phyloP scores from a whole-genome alignment of 2,329 filamentous ascomycete species.

The Epichloe hybrida region DNA sequence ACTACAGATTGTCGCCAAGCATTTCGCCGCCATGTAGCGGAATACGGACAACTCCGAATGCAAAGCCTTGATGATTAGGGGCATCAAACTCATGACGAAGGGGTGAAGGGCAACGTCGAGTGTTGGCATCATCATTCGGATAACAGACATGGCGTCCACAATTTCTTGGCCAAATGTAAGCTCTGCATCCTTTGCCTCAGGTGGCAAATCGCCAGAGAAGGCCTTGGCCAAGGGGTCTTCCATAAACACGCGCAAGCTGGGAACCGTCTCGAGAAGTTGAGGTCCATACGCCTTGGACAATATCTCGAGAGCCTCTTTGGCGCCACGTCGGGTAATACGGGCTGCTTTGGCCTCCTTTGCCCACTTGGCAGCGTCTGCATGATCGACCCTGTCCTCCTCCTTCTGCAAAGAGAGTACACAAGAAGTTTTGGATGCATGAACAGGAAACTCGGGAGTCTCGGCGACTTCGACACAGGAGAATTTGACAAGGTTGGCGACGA shows the following conservation, averaged over 20 bases:
- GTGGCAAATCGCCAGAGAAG: constrained; percentile 59
- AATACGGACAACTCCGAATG: constrained; percentile 84
- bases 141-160: constrained; percentile 83
- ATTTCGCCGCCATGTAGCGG: constrained; percentile 93
- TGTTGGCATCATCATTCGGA: constrained; percentile 87
- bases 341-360: constrained; percentile 81
- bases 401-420: constrained; percentile 89
- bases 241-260: constrained; percentile 69
- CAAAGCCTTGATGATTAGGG: constrained; percentile 73
- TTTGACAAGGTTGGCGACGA: constrained; percentile 89
- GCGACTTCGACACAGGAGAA: constrained; percentile 97
- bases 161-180: constrained; percentile 76
- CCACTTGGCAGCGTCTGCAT: constrained; percentile 80
- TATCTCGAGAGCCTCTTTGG: constrained; percentile 87
- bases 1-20: constrained; percentile 92
- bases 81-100: constrained; percentile 73
- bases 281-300: constrained; percentile 67
- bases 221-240: constrained; percentile 64
- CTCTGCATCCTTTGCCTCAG: constrained; percentile 59
- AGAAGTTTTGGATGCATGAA: constrained; percentile 64
- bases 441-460: constrained; percentile 88
- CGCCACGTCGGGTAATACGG: constrained; percentile 78
- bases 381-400: constrained; percentile 89
- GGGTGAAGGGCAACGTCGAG: constrained; percentile 60
- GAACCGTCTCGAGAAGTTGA: constrained; percentile 66